Evolutionary conservation across 2,329 filamentous ascomycete species (phyloP), one percentile per base, ranked within the genome.

Genomic region (Ophiostoma pallidulum): DNA sequence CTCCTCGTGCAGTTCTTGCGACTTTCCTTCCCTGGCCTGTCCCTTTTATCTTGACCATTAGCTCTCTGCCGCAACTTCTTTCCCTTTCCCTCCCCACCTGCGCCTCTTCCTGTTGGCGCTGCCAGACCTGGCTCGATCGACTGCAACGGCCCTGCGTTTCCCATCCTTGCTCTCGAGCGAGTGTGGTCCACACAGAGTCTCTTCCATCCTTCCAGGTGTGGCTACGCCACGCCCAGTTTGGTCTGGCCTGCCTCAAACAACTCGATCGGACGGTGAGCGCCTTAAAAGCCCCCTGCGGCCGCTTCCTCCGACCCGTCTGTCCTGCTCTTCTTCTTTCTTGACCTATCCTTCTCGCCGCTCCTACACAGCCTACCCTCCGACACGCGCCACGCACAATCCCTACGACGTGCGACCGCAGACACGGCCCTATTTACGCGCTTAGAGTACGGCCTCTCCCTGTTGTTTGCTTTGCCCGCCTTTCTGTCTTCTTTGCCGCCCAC

Each of bases 271-370:
- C 26, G 18, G 24, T 18, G 46, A 46, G 38, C 46, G 28, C 42
- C 32, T 42, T 49, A 47, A 49, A 49, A 45, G 42, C 50, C 49
- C 29, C 32, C 33, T 47, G 33, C 33, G 46, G 33, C 46, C 50
- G 33, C 32, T 18, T 50, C 28, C 18, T 39, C 12, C 40, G 44
- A 29, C 44, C 44, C 12, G 32, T 10, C 6, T 35, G n/a, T n/a
- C n/a, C n/a, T n/a, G n/a, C n/a, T 22, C 13, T 46, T 29, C 22
- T 39, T 22, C n/a, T 20, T 26, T 46, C 36, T 40, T 36, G 44
- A 33, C 44, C 44, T 39, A 40, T 46, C 44, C 44, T 46, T 40
- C 44, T 24, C 19, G 10, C 8, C 37, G 36, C 36, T 20, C n/a
- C 36, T 39, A n/a, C 9, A 32, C 12, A 6, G 4, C 18, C 26